Conservation (phyloP, 108 stramenopile species). For the Schizochytrium sp. region DNA sequence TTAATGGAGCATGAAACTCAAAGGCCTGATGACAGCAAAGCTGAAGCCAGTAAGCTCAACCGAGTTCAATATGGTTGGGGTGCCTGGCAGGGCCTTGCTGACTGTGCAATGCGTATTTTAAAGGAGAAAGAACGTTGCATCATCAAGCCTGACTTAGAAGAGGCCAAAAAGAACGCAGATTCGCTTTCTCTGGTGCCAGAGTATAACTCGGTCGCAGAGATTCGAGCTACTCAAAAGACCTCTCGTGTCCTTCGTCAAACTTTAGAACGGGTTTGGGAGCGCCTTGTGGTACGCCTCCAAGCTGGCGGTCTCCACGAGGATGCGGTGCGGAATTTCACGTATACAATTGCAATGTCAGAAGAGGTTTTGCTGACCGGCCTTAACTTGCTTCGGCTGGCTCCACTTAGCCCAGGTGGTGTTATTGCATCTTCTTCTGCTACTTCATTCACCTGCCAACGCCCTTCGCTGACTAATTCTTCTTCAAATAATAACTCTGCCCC, state of each 20-base stretch:
- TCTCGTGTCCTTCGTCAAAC: constrained; percentile 18
- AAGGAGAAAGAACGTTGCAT: constrained; percentile 57
- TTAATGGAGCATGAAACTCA: constrained; percentile 59
- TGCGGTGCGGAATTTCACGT: constrained; percentile 33
- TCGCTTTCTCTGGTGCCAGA: neutral
- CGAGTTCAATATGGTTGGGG: constrained; percentile 27
- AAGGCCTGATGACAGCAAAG: constrained; percentile 30
- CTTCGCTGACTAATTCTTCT: no score
- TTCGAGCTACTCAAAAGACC: constrained; percentile 25
- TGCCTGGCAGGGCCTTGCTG: constrained; percentile 49
- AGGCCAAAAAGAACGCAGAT: neutral
- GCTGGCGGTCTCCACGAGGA: constrained; percentile 15
- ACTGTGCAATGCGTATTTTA: constrained; percentile 16
- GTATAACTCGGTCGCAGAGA: neutral
- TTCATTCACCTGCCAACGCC: neutral
- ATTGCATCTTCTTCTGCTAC: constrained; percentile 9
- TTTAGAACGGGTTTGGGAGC: constrained; percentile 58
- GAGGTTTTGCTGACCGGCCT: constrained; percentile 13
- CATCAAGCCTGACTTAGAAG: neutral
- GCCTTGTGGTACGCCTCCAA: constrained; percentile 22
- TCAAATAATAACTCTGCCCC: neutral
- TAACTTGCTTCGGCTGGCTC: constrained; percentile 17
- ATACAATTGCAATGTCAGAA: constrained; percentile 35
- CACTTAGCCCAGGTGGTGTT: constrained; percentile 1
- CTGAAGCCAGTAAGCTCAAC: constrained; percentile 35